phyloP scores from a whole-genome alignment of 441 rosid genomes.

The Gossypium schwendimanii region DNA sequence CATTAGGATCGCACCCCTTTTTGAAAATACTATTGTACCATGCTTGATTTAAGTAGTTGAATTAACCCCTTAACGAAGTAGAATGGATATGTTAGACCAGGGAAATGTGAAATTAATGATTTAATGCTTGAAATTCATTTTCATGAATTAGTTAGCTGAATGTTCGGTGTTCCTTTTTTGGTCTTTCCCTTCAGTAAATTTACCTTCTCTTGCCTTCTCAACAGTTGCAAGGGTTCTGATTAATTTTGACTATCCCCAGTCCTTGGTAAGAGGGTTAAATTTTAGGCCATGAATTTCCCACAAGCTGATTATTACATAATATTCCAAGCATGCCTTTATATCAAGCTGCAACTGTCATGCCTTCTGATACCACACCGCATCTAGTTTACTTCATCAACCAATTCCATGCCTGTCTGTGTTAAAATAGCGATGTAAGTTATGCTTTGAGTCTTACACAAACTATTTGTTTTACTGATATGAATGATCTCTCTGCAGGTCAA shows the following conservation, averaged over 20 bases:
- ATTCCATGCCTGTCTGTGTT: not conserved
- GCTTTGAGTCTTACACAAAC: not conserved
- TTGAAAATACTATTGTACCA: not conserved
- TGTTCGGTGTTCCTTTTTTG: not conserved
- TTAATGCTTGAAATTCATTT: not conserved
- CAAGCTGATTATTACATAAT: not conserved
- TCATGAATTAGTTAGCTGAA: not conserved
- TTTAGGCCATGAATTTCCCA: not conserved
- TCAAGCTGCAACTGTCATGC: not conserved
- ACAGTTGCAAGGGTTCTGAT: not conserved
- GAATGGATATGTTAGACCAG: not conserved
- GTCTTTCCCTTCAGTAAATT: not conserved
- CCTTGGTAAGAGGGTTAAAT: not conserved
- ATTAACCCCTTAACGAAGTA: not conserved
- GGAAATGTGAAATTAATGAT: not conserved
- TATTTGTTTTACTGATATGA: not conserved
- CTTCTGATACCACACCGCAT: not conserved
- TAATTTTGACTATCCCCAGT: not conserved
- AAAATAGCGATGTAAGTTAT: not conserved
- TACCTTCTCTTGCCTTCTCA: not conserved
- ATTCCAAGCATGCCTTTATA: not conserved
- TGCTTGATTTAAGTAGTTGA: not conserved
- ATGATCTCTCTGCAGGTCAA: constrained; percentile 43
- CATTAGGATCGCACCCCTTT: not conserved
- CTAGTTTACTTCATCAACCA: not conserved